A percentile compares a stretch with the other conserved stretches of the same genome.
Evolutionary conservation across 441 rosid species (phyloP).

Genomic region (Jatropha podagrica): DNA sequence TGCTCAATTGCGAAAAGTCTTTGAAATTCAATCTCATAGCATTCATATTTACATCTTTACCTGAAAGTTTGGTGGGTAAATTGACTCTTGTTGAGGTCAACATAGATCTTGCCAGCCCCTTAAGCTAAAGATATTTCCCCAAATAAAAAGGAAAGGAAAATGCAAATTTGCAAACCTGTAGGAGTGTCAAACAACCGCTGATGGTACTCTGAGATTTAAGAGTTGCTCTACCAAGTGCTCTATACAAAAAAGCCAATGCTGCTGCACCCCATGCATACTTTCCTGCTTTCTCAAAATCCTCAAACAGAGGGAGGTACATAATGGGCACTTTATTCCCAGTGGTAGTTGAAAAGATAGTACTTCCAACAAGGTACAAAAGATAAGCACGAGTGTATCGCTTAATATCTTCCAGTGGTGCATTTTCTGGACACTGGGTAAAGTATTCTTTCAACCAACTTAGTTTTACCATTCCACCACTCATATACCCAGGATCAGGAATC

Average conservation of each 20-base stretch:
- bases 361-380: conserved; percentile 66
- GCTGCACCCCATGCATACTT: conserved; percentile 85
- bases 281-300: conserved; percentile 66
- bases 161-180: conserved; percentile 42
- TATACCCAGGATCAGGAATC: conserved; percentile 3
- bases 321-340: conserved; percentile 73
- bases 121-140: neutral
- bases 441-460: conserved; percentile 69
- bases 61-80: neutral
- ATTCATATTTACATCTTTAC: neutral
- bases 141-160: neutral
- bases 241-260: conserved; percentile 63
- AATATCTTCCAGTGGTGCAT: conserved; percentile 45
- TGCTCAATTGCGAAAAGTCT: neutral
- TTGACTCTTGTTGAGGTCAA: neutral
- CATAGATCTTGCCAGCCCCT: neutral
- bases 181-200: conserved; percentile 73
- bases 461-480: conserved; percentile 66
- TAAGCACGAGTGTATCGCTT: conserved; percentile 63
- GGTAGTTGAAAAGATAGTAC: conserved; percentile 73
- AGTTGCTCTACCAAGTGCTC: conserved; percentile 75
- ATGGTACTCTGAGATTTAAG: conserved; percentile 72
- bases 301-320: conserved; percentile 59
- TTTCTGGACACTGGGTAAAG: conserved; percentile 65
- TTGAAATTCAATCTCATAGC: neutral